phyloP scores from a whole-genome alignment of 257 asterid genomes.

The Solanum pinnatisectum region DNA sequence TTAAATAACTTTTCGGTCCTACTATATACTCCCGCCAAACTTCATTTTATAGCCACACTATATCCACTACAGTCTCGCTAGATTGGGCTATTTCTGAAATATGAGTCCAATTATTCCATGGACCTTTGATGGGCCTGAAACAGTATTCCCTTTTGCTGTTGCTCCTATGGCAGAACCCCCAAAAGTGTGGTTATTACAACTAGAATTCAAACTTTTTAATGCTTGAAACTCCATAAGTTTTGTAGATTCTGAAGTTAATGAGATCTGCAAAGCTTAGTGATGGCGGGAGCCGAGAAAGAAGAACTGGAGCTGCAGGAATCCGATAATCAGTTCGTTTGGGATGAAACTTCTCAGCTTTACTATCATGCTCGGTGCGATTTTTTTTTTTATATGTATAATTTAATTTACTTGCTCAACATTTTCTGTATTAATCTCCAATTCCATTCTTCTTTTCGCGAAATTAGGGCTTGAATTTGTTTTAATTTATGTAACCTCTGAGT shows the following conservation, averaged over 20 bases:
- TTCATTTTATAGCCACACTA: background rate
- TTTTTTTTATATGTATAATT: background rate
- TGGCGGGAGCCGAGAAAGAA: constrained; percentile 44
- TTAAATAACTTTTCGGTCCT: background rate
- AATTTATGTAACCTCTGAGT: background rate
- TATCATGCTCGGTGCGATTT: constrained; percentile 69
- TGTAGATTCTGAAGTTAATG: background rate
- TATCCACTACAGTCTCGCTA: background rate
- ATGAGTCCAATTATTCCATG: background rate
- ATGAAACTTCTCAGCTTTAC: constrained; percentile 70
- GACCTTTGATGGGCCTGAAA: background rate
- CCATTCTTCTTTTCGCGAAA: background rate
- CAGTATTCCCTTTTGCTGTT: background rate
- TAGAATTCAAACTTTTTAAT: background rate
- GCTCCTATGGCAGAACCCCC: background rate
- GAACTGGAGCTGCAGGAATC: background rate
- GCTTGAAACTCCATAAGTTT: background rate
- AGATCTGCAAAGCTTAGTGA: constrained; percentile 1
- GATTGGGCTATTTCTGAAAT: background rate
- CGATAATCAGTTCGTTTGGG: constrained; percentile 65
- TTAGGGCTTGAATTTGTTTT: background rate
- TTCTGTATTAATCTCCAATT: background rate
- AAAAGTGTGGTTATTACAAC: background rate
- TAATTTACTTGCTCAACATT: background rate
- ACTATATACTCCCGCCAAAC: background rate